A percentile compares a stretch with the other conserved stretches of the same genome.
These are phyloP conservation scores for Phialophora expanda DNA, from an alignment of 2,329 filamentous ascomycete genomes.

Conservation along the genomic window DNA sequence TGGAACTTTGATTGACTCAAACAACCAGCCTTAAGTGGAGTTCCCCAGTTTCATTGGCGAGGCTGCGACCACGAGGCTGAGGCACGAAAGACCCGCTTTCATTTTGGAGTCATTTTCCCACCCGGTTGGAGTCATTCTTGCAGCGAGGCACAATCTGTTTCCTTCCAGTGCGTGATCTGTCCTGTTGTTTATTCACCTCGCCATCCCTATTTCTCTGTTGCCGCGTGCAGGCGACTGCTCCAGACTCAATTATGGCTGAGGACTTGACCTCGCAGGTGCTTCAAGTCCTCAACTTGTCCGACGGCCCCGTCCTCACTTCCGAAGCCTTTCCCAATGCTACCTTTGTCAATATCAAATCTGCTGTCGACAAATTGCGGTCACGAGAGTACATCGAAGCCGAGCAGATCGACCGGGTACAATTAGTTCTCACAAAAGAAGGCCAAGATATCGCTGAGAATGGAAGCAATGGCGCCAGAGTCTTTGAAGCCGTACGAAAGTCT, in stretches of 20 bases:
- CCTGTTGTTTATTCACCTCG: background rate
- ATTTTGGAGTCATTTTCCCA: constrained; percentile 17
- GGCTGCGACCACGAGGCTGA: constrained; percentile 3
- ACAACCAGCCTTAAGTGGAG: background rate
- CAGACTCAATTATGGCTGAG: constrained; percentile 37
- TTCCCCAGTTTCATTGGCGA: background rate
- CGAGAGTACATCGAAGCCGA: constrained; percentile 88
- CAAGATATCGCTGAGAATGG: constrained; percentile 74
- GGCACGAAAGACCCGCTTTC: background rate
- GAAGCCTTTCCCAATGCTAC: constrained; percentile 71
- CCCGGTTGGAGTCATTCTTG: constrained; percentile 26
- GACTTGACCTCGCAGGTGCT: constrained; percentile 55
- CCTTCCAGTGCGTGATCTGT: background rate
- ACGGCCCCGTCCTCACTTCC: constrained; percentile 67
- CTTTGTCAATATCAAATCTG: constrained; percentile 77
- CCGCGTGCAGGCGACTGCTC: background rate
- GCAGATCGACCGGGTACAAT: constrained; percentile 78
- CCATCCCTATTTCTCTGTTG: background rate
- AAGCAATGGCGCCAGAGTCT: constrained; percentile 82
- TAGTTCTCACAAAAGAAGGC: constrained; percentile 75
- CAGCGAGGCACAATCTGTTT: background rate
- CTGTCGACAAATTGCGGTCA: constrained; percentile 82
- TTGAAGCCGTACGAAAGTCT: constrained; percentile 72
- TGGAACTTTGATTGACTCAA: too few species aligned
- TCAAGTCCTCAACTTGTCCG: constrained; percentile 66